Evolutionary conservation across 345 rosid species (phyloP), one percentile per base, ranked within the genome.

Genomic region (Eucalyptus marginata): DNA sequence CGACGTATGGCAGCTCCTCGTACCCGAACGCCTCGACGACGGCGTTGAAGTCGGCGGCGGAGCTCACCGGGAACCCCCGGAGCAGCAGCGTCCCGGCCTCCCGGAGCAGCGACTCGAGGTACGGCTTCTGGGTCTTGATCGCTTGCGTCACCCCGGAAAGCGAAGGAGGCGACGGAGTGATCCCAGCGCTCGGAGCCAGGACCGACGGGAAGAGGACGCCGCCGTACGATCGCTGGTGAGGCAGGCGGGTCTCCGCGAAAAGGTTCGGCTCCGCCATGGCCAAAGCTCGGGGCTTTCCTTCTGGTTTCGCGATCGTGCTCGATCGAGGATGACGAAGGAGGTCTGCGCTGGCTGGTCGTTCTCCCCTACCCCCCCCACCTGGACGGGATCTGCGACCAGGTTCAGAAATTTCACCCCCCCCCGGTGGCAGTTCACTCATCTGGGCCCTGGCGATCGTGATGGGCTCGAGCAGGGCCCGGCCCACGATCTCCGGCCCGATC

Each of bases 1-100:
- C 99, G 31, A 96, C 94, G 91, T 96, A 96, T 31, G 98, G 98
- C 86, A 97, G 89, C 95, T 96, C 98, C 81, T 96, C 95, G 93
- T 91, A 97, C n/a, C 96, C 99, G 87, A 96, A 96, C 46, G 99
- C 94, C 83, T 95, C 98, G 3, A 96, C 98, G 71, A 96, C 94
- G 89, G 93, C 95, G 94, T 97, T 96, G 95, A 97, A 97, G 47
- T 96, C 95, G 20, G 91, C 90, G 5, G 98, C 97, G 22, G 98
- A 90, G 86, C 47, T 59, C 7, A 96, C 90, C 2, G 94, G 94
- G 83, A 96, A 97, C 4, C 95, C 98, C 89, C 97, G 88, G 89
- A 96, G 93, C 76, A 97, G 96, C 50, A 97, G 54, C 25, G 98
- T 98, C 80, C 98, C 99, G 13, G 95, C 66, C 86, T 89, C 88